A percentile compares a stretch with the other conserved stretches of the same genome.
phyloP scores from a whole-genome alignment of 768 basidiomycete species.

The Strobilomyces confusus region DNA sequence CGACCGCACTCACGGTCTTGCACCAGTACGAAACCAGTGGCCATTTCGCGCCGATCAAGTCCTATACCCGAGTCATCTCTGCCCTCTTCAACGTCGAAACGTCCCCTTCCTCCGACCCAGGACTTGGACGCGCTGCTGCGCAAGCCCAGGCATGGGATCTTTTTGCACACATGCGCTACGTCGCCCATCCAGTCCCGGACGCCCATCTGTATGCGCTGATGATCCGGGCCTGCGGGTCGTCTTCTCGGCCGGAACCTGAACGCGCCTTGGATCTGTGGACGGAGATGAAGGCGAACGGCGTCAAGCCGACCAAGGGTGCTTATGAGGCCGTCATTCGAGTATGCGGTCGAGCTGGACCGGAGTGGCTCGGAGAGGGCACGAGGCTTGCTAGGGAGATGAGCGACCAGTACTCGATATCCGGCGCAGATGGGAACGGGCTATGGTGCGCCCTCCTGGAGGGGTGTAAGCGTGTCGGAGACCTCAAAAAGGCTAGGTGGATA shows the following conservation, averaged over 20 bases:
- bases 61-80: slow-evolving; percentile 69
- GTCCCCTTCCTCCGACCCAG: slow-evolving; percentile 17
- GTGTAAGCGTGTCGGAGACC: slow-evolving; percentile 81
- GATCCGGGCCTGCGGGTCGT: slow-evolving; percentile 78
- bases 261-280: slow-evolving; percentile 90
- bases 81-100: slow-evolving; percentile 48
- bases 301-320: slow-evolving; percentile 60
- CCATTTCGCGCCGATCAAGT: slow-evolving; percentile 62
- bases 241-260: slow-evolving; percentile 71
- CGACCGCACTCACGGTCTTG: slow-evolving; percentile 60
- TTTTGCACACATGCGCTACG: slow-evolving; percentile 94
- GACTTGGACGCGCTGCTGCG: slow-evolving; percentile 39
- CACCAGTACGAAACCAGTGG: slow-evolving; percentile 67
- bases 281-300: slow-evolving; percentile 80
- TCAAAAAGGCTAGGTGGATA: slow-evolving; percentile 83
- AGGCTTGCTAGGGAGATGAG: slow-evolving; percentile 85
- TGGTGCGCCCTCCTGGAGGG: slow-evolving; percentile 88
- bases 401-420: slow-evolving; percentile 49
- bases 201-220: slow-evolving; percentile 71
- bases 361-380: slow-evolving; percentile 78
- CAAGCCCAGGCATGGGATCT: slow-evolving; percentile 87
- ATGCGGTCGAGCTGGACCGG: slow-evolving; percentile 64
- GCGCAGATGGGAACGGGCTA: slow-evolving; percentile 46
- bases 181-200: slow-evolving; percentile 81
- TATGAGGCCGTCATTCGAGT: slow-evolving; percentile 84